Evolutionary conservation across 2,329 filamentous ascomycete genomes (phyloP).

Genomic region (Lachnellula willkommii): DNA sequence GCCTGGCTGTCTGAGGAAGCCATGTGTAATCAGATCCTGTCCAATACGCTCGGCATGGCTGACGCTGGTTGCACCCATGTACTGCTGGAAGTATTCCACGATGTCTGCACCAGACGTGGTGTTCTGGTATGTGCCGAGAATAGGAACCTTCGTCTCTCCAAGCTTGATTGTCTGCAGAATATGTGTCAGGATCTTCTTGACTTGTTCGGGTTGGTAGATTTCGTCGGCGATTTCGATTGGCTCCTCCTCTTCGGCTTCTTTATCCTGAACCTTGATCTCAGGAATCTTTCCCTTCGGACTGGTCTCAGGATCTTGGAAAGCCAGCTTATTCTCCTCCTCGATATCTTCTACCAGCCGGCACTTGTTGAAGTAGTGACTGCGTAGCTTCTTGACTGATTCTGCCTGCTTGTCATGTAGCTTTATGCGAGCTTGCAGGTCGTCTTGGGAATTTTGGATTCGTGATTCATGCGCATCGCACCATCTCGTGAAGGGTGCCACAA

Average conservation of each 20-base stretch:
- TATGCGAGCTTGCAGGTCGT: conserved; percentile 84
- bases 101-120: conserved; percentile 89
- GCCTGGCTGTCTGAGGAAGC: conserved; percentile 84
- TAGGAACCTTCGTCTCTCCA: conserved; percentile 89
- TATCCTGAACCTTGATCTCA: conserved; percentile 81
- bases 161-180: conserved; percentile 84
- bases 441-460: conserved; percentile 88
- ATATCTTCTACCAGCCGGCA: conserved; percentile 92
- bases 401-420: conserved; percentile 91
- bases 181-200: conserved; percentile 84
- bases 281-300: conserved; percentile 66
- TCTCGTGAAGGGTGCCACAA: conserved; percentile 86
- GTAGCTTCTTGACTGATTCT: conserved; percentile 84
- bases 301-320: conserved; percentile 79
- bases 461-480: conserved; percentile 96
- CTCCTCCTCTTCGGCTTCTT: conserved; percentile 66
- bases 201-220: conserved; percentile 74
- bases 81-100: conserved; percentile 86
- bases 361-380: conserved; percentile 98
- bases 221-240: conserved; percentile 87
- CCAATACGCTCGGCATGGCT: conserved; percentile 92
- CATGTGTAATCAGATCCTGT: conserved; percentile 81
- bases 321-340: conserved; percentile 97
- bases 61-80: conserved; percentile 77
- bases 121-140: conserved; percentile 90